Conservation (phyloP, 202 grass and related monocot genomes). For the Hordeum pubiflorum region DNA sequence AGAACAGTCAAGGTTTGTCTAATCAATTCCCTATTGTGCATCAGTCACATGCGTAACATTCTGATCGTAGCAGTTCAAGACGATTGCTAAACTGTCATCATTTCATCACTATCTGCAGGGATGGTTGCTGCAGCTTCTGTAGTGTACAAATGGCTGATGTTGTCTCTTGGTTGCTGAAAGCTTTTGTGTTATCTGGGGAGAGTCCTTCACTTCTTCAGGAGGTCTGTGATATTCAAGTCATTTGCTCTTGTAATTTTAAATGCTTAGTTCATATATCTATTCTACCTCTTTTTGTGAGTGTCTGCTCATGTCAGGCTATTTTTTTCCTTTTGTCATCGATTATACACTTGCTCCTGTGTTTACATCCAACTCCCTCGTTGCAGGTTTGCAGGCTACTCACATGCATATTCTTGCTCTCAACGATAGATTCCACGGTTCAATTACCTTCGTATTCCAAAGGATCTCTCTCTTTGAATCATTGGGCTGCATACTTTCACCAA, state of each 20-base stretch:
- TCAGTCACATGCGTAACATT: conserved; percentile 2
- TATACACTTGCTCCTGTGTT: conserved; percentile 5
- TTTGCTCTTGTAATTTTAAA: not conserved
- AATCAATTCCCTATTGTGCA: not conserved
- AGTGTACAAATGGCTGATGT: conserved; percentile 45
- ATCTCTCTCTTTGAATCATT: conserved; percentile 73
- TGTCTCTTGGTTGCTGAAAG: conserved; percentile 66
- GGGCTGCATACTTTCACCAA: conserved; percentile 93
- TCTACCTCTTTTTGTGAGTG: not conserved
- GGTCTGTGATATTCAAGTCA: conserved; percentile 36
- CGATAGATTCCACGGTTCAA: conserved; percentile 37
- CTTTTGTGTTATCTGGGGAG: conserved; percentile 64
- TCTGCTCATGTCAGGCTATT: not conserved
- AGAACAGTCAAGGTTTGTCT: conserved; percentile 61
- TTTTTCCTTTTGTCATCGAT: conserved; percentile 13
- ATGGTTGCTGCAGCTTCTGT: conserved; percentile 47
- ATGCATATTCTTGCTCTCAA: conserved; percentile 62
- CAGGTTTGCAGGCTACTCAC: conserved; percentile 78
- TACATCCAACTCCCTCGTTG: not conserved
- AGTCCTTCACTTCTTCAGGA: conserved; percentile 62
- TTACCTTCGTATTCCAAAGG: conserved; percentile 43
- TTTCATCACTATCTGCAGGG: conserved; percentile 37
- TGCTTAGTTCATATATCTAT: conserved; percentile 14
- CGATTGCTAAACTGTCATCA: not conserved
- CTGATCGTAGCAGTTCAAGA: not conserved